phyloP scores from a whole-genome alignment of 192 early-diverging fungal species.

The Irineochytrium annulatum region DNA sequence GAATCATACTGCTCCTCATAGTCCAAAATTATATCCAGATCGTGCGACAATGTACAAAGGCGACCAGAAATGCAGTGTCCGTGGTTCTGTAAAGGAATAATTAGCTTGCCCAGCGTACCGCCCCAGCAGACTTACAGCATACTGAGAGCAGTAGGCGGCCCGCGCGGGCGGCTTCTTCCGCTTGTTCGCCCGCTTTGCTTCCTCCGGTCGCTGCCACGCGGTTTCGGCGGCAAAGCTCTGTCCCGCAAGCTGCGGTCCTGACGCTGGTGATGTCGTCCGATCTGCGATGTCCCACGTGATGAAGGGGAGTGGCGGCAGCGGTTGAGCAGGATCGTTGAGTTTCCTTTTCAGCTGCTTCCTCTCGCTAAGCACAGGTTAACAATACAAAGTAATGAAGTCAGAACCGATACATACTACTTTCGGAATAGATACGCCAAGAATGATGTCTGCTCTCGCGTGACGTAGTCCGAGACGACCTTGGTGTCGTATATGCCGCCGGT shows the following conservation, averaged over 20 bases:
- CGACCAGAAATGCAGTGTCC: constrained; percentile 73
- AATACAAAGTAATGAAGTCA: neutral
- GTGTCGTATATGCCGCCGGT: constrained; percentile 88
- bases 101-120: constrained; percentile 2
- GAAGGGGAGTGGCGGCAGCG: too few relatives aligned
- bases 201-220: neutral
- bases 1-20: constrained; percentile 44
- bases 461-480: constrained; percentile 76
- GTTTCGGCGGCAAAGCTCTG: neutral
- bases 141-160: constrained; percentile 70
- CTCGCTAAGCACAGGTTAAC: constrained; percentile 19
- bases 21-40: constrained; percentile 86
- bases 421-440: constrained; percentile 69
- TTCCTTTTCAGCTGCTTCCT: constrained; percentile 15
- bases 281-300: constrained; percentile 26
- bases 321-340: neutral
- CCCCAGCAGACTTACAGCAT: constrained; percentile 63
- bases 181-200: constrained; percentile 16
- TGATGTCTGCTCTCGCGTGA: constrained; percentile 54
- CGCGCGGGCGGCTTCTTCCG: constrained; percentile 18
- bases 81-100: constrained; percentile 47
- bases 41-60: constrained; percentile 71
- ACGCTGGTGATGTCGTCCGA: neutral
- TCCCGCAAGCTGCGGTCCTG: neutral
- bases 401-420: constrained; percentile 41